Conservation (phyloP, 176 grass and related monocot species). For the Canna indica region DNA sequence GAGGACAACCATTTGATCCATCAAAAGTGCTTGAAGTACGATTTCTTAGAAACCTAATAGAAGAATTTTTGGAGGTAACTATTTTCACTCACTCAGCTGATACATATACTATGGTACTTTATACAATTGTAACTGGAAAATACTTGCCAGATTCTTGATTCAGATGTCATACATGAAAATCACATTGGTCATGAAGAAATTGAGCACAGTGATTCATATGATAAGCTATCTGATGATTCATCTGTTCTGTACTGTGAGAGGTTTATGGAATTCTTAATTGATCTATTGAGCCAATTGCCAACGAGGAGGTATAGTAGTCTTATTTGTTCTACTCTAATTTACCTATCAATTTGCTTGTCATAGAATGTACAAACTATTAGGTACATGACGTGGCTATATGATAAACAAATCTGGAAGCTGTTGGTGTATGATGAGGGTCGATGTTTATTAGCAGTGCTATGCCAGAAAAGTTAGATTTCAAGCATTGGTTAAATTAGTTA, state of each 20-base stretch:
- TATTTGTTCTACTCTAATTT: neutral
- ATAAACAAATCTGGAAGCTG: neutral
- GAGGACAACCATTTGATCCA: slow-evolving; percentile 33
- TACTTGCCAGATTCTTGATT: slow-evolving; percentile 67
- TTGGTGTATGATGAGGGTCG: neutral
- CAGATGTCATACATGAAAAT: slow-evolving; percentile 49
- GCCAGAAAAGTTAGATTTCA: neutral
- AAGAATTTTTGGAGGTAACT: slow-evolving; percentile 89
- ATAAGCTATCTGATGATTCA: slow-evolving; percentile 62
- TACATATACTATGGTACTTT: neutral
- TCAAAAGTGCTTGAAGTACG: slow-evolving; percentile 58
- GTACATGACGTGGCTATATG: neutral
- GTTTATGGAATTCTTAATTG: slow-evolving; percentile 99
- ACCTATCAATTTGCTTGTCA: neutral
- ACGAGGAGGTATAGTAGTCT: slow-evolving; percentile 56
- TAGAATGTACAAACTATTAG: neutral
- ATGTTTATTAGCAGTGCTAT: neutral
- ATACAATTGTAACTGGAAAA: neutral
- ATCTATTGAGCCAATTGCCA: slow-evolving; percentile 96
- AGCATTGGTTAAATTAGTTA: neutral
- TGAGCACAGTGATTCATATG: slow-evolving; percentile 29
- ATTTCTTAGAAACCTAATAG: slow-evolving; percentile 72
- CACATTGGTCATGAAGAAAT: slow-evolving; percentile 35
- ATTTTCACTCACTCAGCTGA: slow-evolving; percentile 10
- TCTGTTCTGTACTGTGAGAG: slow-evolving; percentile 93